Evolutionary conservation across 106 monocot species (phyloP), one percentile per base, ranked within the genome.

Genomic region (Acanthochlamys bracteata): DNA sequence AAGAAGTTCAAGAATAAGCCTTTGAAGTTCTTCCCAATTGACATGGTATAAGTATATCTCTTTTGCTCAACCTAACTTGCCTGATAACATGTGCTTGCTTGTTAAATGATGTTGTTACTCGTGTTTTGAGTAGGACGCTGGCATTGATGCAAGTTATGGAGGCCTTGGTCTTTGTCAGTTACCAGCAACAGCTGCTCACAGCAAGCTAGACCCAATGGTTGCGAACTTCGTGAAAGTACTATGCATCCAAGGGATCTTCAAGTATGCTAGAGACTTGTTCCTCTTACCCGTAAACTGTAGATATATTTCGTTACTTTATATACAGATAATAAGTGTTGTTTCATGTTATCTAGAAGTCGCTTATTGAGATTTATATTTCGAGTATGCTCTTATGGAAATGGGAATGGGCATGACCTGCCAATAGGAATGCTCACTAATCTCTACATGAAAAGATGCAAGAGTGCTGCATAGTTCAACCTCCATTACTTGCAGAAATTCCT

Each of bases 371-470:
- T n/a, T 13, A n/a, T 47, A 58, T 24, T 15, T 57, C 25, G 86
- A 83, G 64, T 91, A 86, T 68, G 78, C 90, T 27, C 52, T 91
- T 54, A 81, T 83, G 80, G 90, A 91, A 71, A 75, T 80, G 80
- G 78, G 75, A 0, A 42, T 69, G 10, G 86, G 83, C 26, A 40
- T 3, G 83, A 91, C 55, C 45, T 83, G 24, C 90, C 86, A 0
- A 59, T 79, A 20, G 90, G 80, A 27, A 86, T 86, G 79, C 26
- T 91, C 19, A 73, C 80, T 22, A 66, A 73, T 75, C 39, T 76
- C 20, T 83, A 86, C 70, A 55, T 91, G 10, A 76, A 74, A 66
- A 78, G 78, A 80, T 86, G 80, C 81, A 16, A 73, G 83, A 7
- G 41, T 49, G 49, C 9, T 49, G 43, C 49, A 14, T 10, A 49